A percentile compares a stretch with the other conserved stretches of the same genome.
Conservation (phyloP, 148 eudicot species). For the Silene latifolia region DNA sequence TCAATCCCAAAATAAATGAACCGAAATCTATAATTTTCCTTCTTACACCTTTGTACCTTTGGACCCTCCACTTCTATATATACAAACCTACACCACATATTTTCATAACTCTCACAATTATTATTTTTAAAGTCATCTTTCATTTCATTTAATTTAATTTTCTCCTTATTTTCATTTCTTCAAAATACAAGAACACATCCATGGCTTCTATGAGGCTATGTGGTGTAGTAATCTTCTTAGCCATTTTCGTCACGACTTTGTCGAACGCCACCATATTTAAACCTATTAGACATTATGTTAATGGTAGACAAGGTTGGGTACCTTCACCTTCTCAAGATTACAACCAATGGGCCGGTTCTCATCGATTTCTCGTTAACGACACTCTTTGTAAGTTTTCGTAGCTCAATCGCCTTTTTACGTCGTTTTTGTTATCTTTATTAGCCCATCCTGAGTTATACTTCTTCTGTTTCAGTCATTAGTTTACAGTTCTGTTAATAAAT, state of each 20-base stretch:
- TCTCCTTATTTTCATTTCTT: background rate
- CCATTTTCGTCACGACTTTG: background rate
- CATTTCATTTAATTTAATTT: background rate
- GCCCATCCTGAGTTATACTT: no score
- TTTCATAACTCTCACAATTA: background rate
- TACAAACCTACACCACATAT: slow-evolving; percentile 6
- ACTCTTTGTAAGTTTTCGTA: slow-evolving; percentile 40
- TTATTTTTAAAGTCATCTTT: background rate
- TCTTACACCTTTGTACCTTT: slow-evolving; percentile 12
- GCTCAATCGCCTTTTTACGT: background rate
- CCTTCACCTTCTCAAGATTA: slow-evolving; percentile 47
- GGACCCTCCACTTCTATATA: slow-evolving; percentile 10
- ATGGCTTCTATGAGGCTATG: slow-evolving; percentile 27
- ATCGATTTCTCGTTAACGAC: slow-evolving; percentile 58
- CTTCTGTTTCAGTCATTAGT: no score
- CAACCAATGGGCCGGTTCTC: slow-evolving; percentile 52
- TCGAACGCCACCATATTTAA: slow-evolving; percentile 25
- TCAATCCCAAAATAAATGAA: no score
- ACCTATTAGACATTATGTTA: slow-evolving; percentile 34
- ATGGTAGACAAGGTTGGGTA: slow-evolving; percentile 70
- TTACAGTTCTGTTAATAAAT: no score
- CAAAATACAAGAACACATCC: background rate
- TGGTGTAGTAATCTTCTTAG: background rate
- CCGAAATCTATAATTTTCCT: background rate
- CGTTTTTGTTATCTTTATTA: no score